These are phyloP conservation scores for Acer campestre DNA, from an alignment of 345 rosid species.

Conservation along the genomic window DNA sequence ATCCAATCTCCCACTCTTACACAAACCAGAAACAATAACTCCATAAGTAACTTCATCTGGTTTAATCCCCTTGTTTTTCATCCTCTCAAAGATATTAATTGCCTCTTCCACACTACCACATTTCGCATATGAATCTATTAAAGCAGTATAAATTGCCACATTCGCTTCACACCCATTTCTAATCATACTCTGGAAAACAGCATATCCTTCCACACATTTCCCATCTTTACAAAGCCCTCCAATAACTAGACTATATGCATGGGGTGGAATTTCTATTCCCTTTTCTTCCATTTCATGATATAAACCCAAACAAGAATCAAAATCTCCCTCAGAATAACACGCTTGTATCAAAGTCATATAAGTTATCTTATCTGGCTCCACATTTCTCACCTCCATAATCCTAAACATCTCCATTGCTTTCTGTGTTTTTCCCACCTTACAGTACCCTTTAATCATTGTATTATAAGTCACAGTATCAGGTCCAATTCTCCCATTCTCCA, in stretches of 20 bases:
- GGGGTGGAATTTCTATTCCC: slow-evolving; percentile 68
- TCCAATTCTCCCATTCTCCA: slow-evolving; percentile 65
- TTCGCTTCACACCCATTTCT: slow-evolving; percentile 58
- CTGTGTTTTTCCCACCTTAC: slow-evolving; percentile 64
- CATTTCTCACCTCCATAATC: slow-evolving; percentile 63
- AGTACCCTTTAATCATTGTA: slow-evolving; percentile 85
- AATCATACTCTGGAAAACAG: slow-evolving; percentile 69
- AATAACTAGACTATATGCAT: slow-evolving; percentile 73
- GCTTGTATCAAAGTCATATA: slow-evolving; percentile 84
- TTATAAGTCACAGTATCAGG: slow-evolving; percentile 79
- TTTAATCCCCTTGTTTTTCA: slow-evolving; percentile 64
- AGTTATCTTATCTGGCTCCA: slow-evolving; percentile 82
- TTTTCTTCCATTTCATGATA: slow-evolving; percentile 90
- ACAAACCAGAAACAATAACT: slow-evolving; percentile 67
- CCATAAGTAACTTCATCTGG: slow-evolving; percentile 83
- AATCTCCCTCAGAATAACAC: slow-evolving; percentile 67
- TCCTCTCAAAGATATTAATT: slow-evolving; percentile 67
- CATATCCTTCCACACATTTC: slow-evolving; percentile 66
- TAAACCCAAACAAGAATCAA: slow-evolving; percentile 65
- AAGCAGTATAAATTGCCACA: slow-evolving; percentile 75
- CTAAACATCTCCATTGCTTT: slow-evolving; percentile 66
- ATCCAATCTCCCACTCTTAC: slow-evolving; percentile 73
- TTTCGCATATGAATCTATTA: slow-evolving; percentile 82
- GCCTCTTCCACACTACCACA: slow-evolving; percentile 66
- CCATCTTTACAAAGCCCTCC: slow-evolving; percentile 86